Evolutionary conservation across 345 rosid genomes (phyloP).

Genomic region (Syzygium oleosum): DNA sequence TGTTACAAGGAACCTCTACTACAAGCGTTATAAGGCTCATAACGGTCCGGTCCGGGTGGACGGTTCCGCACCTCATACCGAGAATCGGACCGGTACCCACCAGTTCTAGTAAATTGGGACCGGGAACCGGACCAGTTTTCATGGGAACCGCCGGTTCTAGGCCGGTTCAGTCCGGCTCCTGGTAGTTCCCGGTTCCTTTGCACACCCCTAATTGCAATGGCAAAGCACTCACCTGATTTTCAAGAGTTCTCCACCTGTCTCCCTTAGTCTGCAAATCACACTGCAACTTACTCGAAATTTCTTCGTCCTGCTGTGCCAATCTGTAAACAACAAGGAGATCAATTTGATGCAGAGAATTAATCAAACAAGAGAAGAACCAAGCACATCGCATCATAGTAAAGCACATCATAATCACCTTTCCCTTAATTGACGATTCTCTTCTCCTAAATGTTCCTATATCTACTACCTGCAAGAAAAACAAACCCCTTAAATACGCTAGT

Average conservation of each 20-base stretch:
- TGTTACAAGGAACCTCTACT: no score
- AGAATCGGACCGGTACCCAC: no score
- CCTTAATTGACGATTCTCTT: constrained; percentile 50
- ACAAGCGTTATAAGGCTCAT: no score
- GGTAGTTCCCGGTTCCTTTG: no score
- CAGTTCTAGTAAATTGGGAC: no score
- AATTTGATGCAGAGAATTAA: background rate
- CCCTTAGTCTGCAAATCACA: constrained; percentile 31
- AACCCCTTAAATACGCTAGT: background rate
- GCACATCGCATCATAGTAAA: background rate
- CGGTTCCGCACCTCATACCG: no score
- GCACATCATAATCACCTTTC: constrained; percentile 32
- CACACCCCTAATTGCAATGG: background rate
- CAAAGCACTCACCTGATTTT: constrained; percentile 40
- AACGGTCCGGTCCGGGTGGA: no score
- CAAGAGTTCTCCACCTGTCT: constrained; percentile 35
- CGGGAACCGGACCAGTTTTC: no score
- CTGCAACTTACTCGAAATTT: constrained; percentile 9
- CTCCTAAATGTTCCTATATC: constrained; percentile 31
- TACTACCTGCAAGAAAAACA: background rate
- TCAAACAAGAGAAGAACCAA: background rate
- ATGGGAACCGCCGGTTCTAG: no score
- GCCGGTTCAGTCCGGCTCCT: no score
- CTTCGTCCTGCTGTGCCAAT: constrained; percentile 25
- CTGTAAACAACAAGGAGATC: constrained; percentile 9